phyloP scores from a whole-genome alignment of 2,329 filamentous ascomycete genomes.

The Cercospora janseana region DNA sequence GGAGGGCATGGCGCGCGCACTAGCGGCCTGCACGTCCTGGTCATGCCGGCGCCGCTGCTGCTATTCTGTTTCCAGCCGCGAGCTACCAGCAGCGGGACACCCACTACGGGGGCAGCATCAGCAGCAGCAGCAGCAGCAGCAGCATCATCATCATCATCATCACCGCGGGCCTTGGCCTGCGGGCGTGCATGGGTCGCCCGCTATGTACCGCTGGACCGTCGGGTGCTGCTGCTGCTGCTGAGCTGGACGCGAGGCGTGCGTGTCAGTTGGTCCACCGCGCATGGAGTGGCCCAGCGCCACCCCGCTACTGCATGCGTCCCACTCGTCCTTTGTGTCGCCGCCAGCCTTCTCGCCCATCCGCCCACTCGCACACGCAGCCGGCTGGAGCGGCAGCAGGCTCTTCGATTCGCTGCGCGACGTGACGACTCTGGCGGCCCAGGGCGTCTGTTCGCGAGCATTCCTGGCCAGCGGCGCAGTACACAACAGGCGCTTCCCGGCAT shows the following conservation, averaged over 20 bases:
- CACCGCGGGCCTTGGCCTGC: too few species aligned
- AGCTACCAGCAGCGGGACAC: too few species aligned
- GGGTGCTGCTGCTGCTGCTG: too few species aligned
- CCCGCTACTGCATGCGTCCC: conserved; percentile 13
- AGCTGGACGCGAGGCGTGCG: conserved; percentile 22
- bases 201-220: conserved; percentile 9
- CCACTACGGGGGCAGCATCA: too few species aligned
- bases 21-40: conserved; percentile 27
- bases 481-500: conserved; percentile 4
- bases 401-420: conserved; percentile 3
- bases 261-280: conserved; percentile 21
- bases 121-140: too few species aligned
- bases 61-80: conserved; percentile 10
- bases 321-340: conserved; percentile 5
- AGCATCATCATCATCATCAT: too few species aligned
- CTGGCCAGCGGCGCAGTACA: conserved; percentile 20
- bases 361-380: conserved; percentile 8
- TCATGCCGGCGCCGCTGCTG: conserved; percentile 25
- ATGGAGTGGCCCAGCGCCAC: conserved; percentile 14
- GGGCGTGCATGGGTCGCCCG: conserved; percentile 14
- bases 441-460: conserved; percentile 3
- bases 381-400: conserved; percentile 6
- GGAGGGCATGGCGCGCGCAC: conserved; percentile 24
- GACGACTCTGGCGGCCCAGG: not conserved
- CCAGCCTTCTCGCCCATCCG: conserved; percentile 8